These are phyloP conservation scores for Arctium lappa DNA, from an alignment of 129 eudicot genomes.

Conservation along the genomic window DNA sequence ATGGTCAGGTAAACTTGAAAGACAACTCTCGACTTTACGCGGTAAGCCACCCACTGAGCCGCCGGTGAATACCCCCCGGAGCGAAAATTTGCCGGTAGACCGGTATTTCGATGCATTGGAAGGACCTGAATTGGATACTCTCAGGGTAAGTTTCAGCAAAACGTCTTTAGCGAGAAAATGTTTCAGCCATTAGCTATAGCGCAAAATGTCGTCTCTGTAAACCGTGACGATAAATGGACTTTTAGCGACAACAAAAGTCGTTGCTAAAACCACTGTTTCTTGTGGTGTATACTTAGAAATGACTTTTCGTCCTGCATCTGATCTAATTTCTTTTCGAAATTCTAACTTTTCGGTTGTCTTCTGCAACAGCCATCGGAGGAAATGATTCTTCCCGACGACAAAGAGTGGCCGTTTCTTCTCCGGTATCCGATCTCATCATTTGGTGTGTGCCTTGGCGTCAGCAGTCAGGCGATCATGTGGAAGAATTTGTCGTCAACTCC, in stretches of 20 bases:
- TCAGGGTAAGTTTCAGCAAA: slow-evolving; percentile 40
- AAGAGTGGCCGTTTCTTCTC: slow-evolving; percentile 78
- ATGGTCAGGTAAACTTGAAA: slow-evolving; percentile 72
- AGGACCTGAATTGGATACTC: slow-evolving; percentile 83
- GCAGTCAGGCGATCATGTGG: slow-evolving; percentile 86
- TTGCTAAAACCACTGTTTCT: too few species aligned
- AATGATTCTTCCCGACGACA: slow-evolving; percentile 66
- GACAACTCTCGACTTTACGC: slow-evolving; percentile 50
- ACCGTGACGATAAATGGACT: too few species aligned
- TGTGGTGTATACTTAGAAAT: too few species aligned
- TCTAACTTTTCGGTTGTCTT: neutral
- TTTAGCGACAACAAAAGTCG: too few species aligned
- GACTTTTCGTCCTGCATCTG: too few species aligned
- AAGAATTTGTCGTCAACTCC: slow-evolving; percentile 49
- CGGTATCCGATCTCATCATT: slow-evolving; percentile 70
- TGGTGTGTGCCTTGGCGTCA: slow-evolving; percentile 76
- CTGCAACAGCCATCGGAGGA: slow-evolving; percentile 63
- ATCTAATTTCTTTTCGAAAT: neutral
- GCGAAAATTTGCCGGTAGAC: slow-evolving; percentile 46
- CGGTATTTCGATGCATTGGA: slow-evolving; percentile 85
- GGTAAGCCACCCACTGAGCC: slow-evolving; percentile 34
- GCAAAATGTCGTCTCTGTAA: too few species aligned
- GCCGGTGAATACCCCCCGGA: slow-evolving; percentile 23
- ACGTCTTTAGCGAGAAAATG: too few species aligned
- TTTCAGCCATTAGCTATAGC: too few species aligned